Evolutionary conservation across 2,329 filamentous ascomycete genomes (phyloP), one percentile per base, ranked within the genome.

Genomic region (Lachnellula occidentalis): DNA sequence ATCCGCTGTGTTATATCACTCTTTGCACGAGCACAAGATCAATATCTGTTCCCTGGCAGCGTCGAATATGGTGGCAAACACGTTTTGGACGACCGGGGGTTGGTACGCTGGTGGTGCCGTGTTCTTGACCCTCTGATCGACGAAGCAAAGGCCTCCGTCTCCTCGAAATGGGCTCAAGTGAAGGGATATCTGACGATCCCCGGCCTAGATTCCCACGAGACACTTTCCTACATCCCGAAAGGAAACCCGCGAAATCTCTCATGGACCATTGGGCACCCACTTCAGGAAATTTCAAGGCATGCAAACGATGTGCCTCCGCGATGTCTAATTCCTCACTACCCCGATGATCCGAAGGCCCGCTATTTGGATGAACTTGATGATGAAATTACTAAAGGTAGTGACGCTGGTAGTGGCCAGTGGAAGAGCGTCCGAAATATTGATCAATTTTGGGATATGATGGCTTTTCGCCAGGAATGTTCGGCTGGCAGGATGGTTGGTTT

Each of bases 381-480:
- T 34, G 90, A 95, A 67, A 78, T 88, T 0, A 78, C 81, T 1
- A 81, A 82, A 31, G 76, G 80, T 2, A 73, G 73, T 51, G 73
- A 79, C 61, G 80, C 81, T 61, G 78, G 75, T 24, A 73, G 75
- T 3, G 88, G 88, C 0, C 78, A 82, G 54, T 99, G 94, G 94
- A 88, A 85, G 68, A 91, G 87, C 56, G 85, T 96, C 22, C 86
- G 80, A 67, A 88, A 84, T 0, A 74, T 99, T 41, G 88, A 92
- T n/a, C 85, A 92, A 62, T 99, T 99, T 67, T 99, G 94, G 94
- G 94, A 99, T 58, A 88, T 95, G 80, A 97, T 99, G 92, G 87
- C 92, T 0, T 97, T 89, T 67, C 80, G 94, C 54, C 94, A 97
- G 69, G 94, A 99, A 68, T 99, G 94, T 67, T 96, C 92, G 0